Base-by-base conservation (phyloP, 305 asterid genomes). In the Fraxinus floribunda region DNA sequence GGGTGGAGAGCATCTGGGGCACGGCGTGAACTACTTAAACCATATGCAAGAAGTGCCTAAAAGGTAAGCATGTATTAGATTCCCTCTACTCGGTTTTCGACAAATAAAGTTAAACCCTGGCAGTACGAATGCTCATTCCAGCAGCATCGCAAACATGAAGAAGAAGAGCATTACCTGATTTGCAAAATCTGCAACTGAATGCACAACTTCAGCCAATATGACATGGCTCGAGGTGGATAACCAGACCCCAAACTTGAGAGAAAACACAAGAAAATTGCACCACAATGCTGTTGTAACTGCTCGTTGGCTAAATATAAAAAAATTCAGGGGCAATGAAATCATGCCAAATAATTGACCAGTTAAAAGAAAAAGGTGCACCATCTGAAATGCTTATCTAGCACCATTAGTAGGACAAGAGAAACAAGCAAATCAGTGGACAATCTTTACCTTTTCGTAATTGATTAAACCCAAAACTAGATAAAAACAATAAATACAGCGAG, bases 161-260 rank as follows among this genome's bases (percentile, higher is more conserved):
- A 79, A 83, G 49, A 41, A 74, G 74, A 46, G 34, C 71, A 64
- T 35, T 86, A 93, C 98, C 99, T 96, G 99, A 86, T 96, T 96
- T 71, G 98, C 97, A 83, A 96, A 93, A 91, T 96, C 99, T 20
- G 99, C 98, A 78, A 92, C 88, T 18, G 99, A 96, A 90, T 96
- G 99, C 75, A 96, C 93, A 82, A 89, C 90, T 89, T 96, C 99
- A 86, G 99, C 99, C 84, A 96, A 87, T 85, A 96, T 91, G 85
- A 96, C 99, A 87, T 94, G 99, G 91, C 99, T 96, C 80, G 98
- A 92, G 85, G 95, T 93, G 86, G 87, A 91, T 55, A 91, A 83
- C 99, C 99, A 96, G 85, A 96, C 98, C 82, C 98, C 98, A 89
- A 96, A 92, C 88, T 96, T 96, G 89, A 96, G 97, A 83, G 98